phyloP scores from a whole-genome alignment of 2,329 filamentous ascomycete species.

The Pseudocercospora cruenta region DNA sequence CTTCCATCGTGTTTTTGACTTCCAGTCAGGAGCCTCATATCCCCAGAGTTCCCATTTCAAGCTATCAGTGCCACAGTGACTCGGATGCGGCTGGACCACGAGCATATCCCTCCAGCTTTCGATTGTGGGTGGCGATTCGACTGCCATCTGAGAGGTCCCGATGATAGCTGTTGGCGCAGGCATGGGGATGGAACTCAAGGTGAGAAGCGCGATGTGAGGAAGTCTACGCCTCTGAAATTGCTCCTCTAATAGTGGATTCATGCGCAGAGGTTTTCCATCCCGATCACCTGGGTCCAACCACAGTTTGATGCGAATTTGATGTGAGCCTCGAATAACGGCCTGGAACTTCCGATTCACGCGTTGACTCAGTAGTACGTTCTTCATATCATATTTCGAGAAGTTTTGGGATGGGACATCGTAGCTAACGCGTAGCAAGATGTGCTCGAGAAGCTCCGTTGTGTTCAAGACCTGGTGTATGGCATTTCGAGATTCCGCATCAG shows the following conservation, averaged over 20 bases:
- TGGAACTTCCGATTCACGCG: neutral
- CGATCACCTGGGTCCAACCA: neutral
- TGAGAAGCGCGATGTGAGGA: neutral
- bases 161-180: neutral
- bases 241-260: neutral
- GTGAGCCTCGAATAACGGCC: neutral
- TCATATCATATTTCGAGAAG: neutral
- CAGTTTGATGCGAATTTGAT: neutral
- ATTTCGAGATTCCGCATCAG: too few species aligned
- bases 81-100: neutral
- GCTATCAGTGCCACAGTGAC: neutral
- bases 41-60: neutral
- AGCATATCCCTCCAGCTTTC: neutral
- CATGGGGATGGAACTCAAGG: neutral
- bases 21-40: neutral
- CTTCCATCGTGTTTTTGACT: too few species aligned
- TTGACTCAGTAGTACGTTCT: neutral
- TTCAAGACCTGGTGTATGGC: constrained; percentile 1
- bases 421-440: neutral
- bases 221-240: neutral
- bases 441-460: constrained; percentile 1
- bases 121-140: neutral
- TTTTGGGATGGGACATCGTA: neutral
- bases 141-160: neutral
- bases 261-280: neutral